Conservation (phyloP, 345 rosid genomes). For the Excoecaria agallocha region DNA sequence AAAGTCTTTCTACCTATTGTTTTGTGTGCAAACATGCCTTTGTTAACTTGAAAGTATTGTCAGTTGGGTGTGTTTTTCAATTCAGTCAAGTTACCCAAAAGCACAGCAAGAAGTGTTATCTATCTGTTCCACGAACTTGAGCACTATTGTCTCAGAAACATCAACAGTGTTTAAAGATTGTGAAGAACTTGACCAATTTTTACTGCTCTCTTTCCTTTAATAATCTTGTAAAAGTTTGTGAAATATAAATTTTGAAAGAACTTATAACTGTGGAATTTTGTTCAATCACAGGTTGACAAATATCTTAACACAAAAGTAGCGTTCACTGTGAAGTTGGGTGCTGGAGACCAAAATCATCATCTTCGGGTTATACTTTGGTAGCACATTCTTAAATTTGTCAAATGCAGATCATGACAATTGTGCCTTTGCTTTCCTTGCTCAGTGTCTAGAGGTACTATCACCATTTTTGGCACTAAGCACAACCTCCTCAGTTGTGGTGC, state of each 20-base stretch:
- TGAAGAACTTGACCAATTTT: background rate
- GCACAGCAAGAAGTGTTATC: background rate
- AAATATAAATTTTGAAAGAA: background rate
- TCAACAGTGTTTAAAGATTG: background rate
- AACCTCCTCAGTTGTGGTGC: conserved; percentile 73
- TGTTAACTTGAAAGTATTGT: background rate
- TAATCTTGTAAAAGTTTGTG: background rate
- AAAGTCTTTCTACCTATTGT: background rate
- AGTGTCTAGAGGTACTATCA: background rate
- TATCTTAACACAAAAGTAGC: background rate
- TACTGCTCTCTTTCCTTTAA: background rate
- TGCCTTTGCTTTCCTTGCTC: background rate
- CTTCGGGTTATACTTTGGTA: background rate
- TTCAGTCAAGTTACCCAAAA: background rate
- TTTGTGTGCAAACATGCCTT: background rate
- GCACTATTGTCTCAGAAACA: background rate
- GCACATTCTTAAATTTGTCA: background rate
- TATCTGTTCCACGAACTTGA: background rate
- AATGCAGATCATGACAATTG: background rate
- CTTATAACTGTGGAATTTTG: background rate
- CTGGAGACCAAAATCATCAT: background rate
- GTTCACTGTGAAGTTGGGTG: background rate
- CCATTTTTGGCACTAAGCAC: conserved; percentile 56
- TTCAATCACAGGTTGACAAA: background rate
- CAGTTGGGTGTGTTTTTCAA: too few species aligned